Evolutionary conservation across 2,329 filamentous ascomycete species (phyloP).

Genomic region (Thielaviopsis punctulata): DNA sequence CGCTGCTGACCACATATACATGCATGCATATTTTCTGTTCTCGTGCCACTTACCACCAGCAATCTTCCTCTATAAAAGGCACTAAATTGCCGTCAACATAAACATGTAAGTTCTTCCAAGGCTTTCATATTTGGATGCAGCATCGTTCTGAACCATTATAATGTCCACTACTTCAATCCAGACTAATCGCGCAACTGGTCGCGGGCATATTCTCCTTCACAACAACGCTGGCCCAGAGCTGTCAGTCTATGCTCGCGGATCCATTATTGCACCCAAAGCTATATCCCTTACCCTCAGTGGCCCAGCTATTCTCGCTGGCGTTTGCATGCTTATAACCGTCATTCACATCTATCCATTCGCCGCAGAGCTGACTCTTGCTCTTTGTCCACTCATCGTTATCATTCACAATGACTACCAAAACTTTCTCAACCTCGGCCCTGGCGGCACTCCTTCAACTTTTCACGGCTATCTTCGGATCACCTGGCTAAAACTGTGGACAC

Average conservation of each 20-base stretch:
- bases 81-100: no score
- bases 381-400: not conserved
- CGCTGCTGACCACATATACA: not conserved
- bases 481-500: conserved; percentile 51
- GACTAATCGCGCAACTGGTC: not conserved
- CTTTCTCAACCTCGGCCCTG: conserved; percentile 62
- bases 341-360: not conserved
- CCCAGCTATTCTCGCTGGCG: not conserved
- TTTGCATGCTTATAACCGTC: not conserved
- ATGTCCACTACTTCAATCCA: not conserved
- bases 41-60: not conserved
- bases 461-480: conserved; percentile 57
- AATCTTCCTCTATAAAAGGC: no score
- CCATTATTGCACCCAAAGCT: not conserved
- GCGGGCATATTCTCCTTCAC: not conserved
- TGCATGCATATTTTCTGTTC: not conserved
- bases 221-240: not conserved
- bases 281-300: not conserved
- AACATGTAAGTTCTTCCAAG: no score
- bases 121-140: not conserved
- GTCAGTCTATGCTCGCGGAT: not conserved
- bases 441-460: conserved; percentile 61
- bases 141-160: not conserved
- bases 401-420: conserved; percentile 55
- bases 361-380: not conserved